Percentiles rank a stretch among this genome's conserved stretches.
phyloP scores from a whole-genome alignment of 108 stramenopile genomes.

The Stephanodiscus minutulus region DNA sequence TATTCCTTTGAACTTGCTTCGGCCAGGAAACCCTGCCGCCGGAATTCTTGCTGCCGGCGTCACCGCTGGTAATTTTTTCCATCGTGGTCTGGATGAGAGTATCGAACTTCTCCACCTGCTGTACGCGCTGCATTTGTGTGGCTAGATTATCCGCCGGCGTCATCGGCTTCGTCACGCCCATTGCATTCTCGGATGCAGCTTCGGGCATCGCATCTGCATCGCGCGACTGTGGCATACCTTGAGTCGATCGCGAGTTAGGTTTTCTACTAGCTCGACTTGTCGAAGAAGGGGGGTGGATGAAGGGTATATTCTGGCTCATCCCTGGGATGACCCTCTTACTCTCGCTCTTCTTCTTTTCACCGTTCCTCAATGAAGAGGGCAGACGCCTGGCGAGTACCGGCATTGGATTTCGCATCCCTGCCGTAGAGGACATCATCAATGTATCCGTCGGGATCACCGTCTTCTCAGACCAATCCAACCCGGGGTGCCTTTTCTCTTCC shows the following conservation, averaged over 20 bases:
- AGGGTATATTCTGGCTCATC: constrained; percentile 35
- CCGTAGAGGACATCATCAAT: not conserved
- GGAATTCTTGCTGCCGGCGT: constrained; percentile 9
- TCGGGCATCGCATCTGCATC: not conserved
- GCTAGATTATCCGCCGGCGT: constrained; percentile 10
- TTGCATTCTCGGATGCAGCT: not conserved
- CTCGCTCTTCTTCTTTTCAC: not conserved
- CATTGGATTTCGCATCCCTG: too few relatives aligned
- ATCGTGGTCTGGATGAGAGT: constrained; percentile 5
- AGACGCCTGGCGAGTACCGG: not conserved
- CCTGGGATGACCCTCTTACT: constrained; percentile 1
- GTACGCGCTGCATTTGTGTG: constrained; percentile 23
- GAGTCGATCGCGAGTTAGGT: not conserved
- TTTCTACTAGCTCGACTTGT: not conserved
- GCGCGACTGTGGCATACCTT: constrained; percentile 7
- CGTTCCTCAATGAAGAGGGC: not conserved
- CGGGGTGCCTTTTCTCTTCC: not conserved
- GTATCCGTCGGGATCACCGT: not conserved
- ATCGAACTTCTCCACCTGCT: constrained; percentile 10
- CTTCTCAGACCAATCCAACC: not conserved
- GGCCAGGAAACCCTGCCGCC: not conserved
- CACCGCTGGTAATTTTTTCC: constrained; percentile 2
- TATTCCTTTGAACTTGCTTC: not conserved
- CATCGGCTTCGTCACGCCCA: not conserved
- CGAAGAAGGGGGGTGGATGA: constrained; percentile 28